Evolutionary conservation across 352 stramenopile species (phyloP).

Genomic region (Phytopythium cucurbitacearum): DNA sequence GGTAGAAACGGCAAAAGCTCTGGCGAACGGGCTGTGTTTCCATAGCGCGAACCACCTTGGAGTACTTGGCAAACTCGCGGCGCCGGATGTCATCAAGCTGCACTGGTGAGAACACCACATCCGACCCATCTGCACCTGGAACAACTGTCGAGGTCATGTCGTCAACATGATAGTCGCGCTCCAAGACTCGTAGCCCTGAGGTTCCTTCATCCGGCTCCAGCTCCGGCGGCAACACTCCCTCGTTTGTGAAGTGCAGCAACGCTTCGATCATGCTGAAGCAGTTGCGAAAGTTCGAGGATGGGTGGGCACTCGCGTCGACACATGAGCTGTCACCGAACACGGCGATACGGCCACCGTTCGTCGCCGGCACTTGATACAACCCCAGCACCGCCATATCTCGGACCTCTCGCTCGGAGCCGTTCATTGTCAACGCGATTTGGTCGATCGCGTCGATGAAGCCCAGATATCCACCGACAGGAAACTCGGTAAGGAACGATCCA

Average conservation of each 20-base stretch:
- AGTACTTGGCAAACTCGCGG: slow-evolving; percentile 38
- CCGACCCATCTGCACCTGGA: no score
- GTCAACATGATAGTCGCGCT: no score
- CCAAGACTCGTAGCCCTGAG: no score
- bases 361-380: slow-evolving; percentile 58
- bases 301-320: slow-evolving; percentile 58
- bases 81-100: neutral
- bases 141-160: no score
- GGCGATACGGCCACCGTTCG: slow-evolving; percentile 59
- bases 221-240: slow-evolving; percentile 18
- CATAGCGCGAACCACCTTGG: slow-evolving; percentile 54
- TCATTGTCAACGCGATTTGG: slow-evolving; percentile 45
- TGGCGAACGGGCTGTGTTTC: slow-evolving; percentile 26
- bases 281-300: slow-evolving; percentile 31
- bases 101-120: no score
- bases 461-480: slow-evolving; percentile 59
- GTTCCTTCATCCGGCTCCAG: slow-evolving; percentile 7
- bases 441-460: slow-evolving; percentile 52
- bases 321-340: slow-evolving; percentile 76
- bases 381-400: slow-evolving; percentile 51
- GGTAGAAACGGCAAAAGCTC: slow-evolving; percentile 69
- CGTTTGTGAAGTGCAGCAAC: slow-evolving; percentile 57
- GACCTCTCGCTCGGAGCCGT: slow-evolving; percentile 31
- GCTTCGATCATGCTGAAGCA: slow-evolving; percentile 63
- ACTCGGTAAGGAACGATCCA: slow-evolving; percentile 58